Evolutionary conservation across 2,329 filamentous ascomycete genomes (phyloP).

Genomic region (Drechslerella dactyloides): DNA sequence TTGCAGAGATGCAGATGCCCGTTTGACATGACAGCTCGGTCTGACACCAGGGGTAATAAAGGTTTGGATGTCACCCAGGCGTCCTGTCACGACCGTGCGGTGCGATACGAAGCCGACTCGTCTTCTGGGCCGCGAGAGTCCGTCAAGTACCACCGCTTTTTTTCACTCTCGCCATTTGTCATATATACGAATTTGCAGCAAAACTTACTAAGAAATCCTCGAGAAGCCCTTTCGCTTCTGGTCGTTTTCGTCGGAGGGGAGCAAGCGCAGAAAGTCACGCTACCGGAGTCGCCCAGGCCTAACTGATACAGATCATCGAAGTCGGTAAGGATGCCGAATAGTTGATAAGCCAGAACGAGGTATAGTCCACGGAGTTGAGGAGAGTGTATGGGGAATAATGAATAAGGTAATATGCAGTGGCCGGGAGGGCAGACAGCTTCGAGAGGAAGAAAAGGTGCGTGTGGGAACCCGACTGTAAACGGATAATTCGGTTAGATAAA

Average conservation of each 20-base stretch:
- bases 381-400: constrained; percentile 44
- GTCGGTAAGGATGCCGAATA: constrained; percentile 18
- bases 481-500: constrained; percentile 51
- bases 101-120: neutral
- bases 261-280: constrained; percentile 26
- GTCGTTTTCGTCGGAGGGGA: constrained; percentile 21
- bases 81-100: constrained; percentile 31
- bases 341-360: constrained; percentile 37
- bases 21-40: constrained; percentile 36
- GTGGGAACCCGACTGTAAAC: constrained; percentile 42
- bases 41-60: constrained; percentile 27
- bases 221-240: constrained; percentile 32
- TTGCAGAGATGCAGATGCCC: constrained; percentile 21
- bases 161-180: constrained; percentile 21
- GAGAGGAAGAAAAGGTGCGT: constrained; percentile 39
- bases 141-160: neutral
- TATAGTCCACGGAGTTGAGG: constrained; percentile 49
- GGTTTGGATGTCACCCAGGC: constrained; percentile 28
- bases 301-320: constrained; percentile 37
- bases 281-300: constrained; percentile 45
- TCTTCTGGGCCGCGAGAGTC: constrained; percentile 8
- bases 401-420: constrained; percentile 48
- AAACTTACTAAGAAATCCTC: constrained; percentile 33
- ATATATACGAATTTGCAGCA: constrained; percentile 1
- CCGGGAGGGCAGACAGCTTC: constrained; percentile 29